Percentiles rank a stretch among this genome's conserved stretches.
phyloP scores from a whole-genome alignment of 495 filamentous ascomycete species.

The Baudoinia panamericana region DNA sequence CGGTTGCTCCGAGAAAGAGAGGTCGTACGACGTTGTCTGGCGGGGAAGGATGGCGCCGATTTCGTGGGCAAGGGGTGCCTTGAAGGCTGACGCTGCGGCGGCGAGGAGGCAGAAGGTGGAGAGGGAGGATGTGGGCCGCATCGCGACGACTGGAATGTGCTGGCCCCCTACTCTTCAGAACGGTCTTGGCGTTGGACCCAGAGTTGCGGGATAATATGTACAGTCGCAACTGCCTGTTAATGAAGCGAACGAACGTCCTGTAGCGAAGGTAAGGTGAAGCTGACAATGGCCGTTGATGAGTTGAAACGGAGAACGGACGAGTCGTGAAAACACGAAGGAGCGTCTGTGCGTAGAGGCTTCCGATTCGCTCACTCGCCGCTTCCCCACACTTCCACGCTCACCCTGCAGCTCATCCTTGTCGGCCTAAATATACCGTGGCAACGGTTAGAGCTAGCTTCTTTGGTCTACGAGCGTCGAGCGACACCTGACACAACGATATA shows the following conservation, averaged over 20 bases:
- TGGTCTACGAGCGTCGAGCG: too few relatives aligned
- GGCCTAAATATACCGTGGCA: too few relatives aligned
- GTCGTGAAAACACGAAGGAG: background rate
- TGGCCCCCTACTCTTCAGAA: too few relatives aligned
- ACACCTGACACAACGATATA: too few relatives aligned
- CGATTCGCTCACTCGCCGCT: background rate
- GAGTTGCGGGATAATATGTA: too few relatives aligned
- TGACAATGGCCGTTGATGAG: constrained; percentile 1
- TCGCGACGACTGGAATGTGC: constrained; percentile 21
- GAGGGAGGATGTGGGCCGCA: constrained; percentile 26
- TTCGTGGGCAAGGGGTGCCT: constrained; percentile 19
- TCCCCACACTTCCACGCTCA: too few relatives aligned
- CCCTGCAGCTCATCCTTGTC: too few relatives aligned
- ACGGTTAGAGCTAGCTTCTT: too few relatives aligned
- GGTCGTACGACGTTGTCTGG: constrained; percentile 13
- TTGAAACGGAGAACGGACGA: background rate
- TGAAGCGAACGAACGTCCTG: too few relatives aligned
- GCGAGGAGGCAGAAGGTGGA: constrained; percentile 25
- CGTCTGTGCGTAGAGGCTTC: background rate
- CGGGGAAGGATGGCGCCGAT: constrained; percentile 19
- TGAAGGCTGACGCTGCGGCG: constrained; percentile 21
- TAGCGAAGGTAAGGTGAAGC: too few relatives aligned
- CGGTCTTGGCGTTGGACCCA: too few relatives aligned
- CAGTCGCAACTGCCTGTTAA: too few relatives aligned
- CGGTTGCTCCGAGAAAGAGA: constrained; percentile 6